Evolutionary conservation across 2,329 filamentous ascomycete genomes (phyloP).

Genomic region (Blastomyces gilchristii): DNA sequence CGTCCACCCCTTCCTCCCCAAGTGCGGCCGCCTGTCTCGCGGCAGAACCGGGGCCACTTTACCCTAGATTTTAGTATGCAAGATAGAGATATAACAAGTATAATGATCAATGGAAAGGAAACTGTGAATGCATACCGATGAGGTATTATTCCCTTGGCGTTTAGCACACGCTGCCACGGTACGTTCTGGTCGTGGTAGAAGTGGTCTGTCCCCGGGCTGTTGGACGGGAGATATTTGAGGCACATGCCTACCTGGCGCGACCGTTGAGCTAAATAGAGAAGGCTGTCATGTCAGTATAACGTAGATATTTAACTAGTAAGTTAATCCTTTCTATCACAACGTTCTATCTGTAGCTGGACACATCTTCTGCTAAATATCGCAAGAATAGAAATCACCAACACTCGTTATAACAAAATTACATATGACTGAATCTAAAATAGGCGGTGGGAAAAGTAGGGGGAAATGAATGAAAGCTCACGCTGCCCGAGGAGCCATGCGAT

Average conservation of each 20-base stretch:
- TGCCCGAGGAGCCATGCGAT: constrained; percentile 52
- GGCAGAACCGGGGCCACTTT: constrained; percentile 34
- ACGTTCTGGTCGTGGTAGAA: constrained; percentile 67
- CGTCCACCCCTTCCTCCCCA: constrained; percentile 33
- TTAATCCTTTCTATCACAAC: neutral
- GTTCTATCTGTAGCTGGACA: neutral
- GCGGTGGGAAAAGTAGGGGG: neutral
- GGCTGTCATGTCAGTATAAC: neutral
- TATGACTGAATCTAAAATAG: neutral
- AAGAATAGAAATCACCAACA: neutral
- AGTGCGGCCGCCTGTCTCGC: constrained; percentile 35
- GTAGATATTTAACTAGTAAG: neutral
- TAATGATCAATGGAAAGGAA: neutral
- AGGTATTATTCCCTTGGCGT: constrained; percentile 75
- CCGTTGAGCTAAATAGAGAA: constrained; percentile 47
- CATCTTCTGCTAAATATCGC: neutral
- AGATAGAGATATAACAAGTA: neutral
- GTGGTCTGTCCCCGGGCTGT: constrained; percentile 36
- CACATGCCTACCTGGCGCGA: constrained; percentile 81
- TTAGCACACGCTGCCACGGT: constrained; percentile 91
- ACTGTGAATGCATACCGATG: constrained; percentile 52
- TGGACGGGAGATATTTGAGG: constrained; percentile 66
- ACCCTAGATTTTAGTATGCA: neutral
- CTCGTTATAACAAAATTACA: neutral
- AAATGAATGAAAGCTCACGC: constrained; percentile 37